A percentile compares a stretch with the other conserved stretches of the same genome.
phyloP scores from a whole-genome alignment of 495 filamentous ascomycete genomes.

The Schizothecium vesticola region DNA sequence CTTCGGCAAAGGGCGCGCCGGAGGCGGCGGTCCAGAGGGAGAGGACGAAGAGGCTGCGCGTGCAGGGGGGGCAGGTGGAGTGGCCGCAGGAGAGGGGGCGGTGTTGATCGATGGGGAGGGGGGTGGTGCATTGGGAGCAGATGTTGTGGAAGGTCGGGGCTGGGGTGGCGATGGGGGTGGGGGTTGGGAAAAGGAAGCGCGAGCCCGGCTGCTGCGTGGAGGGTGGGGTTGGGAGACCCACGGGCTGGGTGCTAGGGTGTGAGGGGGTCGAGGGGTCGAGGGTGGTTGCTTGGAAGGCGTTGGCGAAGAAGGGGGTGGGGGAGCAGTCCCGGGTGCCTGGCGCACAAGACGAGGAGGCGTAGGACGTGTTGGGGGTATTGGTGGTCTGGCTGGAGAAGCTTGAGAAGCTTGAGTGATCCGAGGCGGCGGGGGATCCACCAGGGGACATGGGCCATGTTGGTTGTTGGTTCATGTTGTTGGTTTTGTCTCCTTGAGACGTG shows the following conservation, averaged over 20 bases:
- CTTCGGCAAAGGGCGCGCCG: neutral
- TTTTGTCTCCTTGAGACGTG: neutral
- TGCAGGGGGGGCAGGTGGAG: neutral
- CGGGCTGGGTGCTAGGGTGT: neutral
- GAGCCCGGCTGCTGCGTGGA: neutral
- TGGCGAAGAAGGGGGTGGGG: neutral
- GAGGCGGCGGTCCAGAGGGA: neutral
- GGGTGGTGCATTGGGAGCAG: neutral
- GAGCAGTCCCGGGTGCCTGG: neutral
- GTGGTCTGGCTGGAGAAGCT: neutral
- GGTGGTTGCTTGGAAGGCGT: neutral
- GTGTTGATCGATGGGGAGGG: neutral
- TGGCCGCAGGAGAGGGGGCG: neutral
- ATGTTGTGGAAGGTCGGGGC: neutral
- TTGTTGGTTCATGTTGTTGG: neutral
- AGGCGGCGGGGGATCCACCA: neutral
- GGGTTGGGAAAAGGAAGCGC: neutral
- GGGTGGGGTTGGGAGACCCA: neutral
- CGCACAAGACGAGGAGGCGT: neutral
- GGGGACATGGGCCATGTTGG: neutral
- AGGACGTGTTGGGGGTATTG: neutral
- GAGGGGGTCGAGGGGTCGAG: neutral
- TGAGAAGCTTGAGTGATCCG: neutral
- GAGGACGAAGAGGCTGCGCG: neutral
- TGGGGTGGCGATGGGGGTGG: too few relatives aligned